These are phyloP conservation scores for Suillus americanus DNA, from an alignment of 768 basidiomycete species.

Conservation along the genomic window DNA sequence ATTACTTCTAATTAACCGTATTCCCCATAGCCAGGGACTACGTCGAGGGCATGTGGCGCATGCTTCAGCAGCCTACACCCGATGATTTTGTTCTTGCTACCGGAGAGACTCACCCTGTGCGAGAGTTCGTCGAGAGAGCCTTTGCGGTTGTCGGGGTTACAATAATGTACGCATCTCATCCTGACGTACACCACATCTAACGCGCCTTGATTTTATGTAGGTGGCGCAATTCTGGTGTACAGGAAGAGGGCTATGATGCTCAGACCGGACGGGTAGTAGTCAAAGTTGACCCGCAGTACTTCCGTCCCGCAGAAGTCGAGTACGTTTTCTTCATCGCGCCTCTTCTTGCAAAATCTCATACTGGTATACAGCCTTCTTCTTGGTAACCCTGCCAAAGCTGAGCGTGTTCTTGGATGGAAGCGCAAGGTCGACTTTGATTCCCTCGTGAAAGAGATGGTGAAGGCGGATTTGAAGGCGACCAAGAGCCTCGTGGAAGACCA, in stretches of 20 bases:
- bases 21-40: slow-evolving; percentile 71
- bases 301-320: slow-evolving; percentile 96
- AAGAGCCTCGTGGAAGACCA: slow-evolving; percentile 80
- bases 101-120: slow-evolving; percentile 93
- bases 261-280: slow-evolving; percentile 74
- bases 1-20: background rate
- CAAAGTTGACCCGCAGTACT: slow-evolving; percentile 84
- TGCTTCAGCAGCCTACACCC: slow-evolving; percentile 83
- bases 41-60: slow-evolving; percentile 97
- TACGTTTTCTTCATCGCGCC: slow-evolving; percentile 39
- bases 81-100: slow-evolving; percentile 96
- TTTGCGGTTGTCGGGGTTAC: slow-evolving; percentile 68
- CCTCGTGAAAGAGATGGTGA: slow-evolving; percentile 92
- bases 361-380: slow-evolving; percentile 60
- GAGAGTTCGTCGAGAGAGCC: slow-evolving; percentile 89
- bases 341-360: background rate
- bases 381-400: slow-evolving; percentile 90
- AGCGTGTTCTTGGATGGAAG: slow-evolving; percentile 87
- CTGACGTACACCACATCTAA: background rate
- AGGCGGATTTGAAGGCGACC: slow-evolving; percentile 73
- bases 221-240: slow-evolving; percentile 75
- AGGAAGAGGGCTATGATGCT: slow-evolving; percentile 75
- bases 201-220: slow-evolving; percentile 33
- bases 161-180: slow-evolving; percentile 50
- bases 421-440: slow-evolving; percentile 79